Conservation (phyloP, 768 basidiomycete species). For the Lyophyllum decastes region DNA sequence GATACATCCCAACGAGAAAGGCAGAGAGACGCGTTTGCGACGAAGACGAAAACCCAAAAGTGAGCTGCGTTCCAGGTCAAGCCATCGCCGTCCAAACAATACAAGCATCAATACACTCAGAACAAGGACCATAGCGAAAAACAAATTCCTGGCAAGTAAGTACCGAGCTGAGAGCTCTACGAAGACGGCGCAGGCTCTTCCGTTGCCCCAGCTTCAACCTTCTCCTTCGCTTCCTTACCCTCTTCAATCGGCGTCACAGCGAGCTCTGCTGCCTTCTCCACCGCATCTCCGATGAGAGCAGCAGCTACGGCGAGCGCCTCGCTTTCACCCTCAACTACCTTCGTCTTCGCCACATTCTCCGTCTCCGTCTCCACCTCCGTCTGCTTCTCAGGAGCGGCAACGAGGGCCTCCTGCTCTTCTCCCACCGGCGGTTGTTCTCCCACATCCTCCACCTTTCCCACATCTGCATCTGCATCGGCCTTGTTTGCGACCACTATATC, state of each 20-base stretch:
- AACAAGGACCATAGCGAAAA: background rate
- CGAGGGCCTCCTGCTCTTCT: no score
- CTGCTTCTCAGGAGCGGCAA: no score
- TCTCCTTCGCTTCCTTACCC: background rate
- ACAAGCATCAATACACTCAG: background rate
- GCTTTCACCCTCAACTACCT: conserved; percentile 6
- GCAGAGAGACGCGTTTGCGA: no score
- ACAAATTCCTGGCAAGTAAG: no score
- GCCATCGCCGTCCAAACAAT: background rate
- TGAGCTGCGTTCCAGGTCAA: background rate
- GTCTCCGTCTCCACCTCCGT: background rate
- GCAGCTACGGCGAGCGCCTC: conserved; percentile 11
- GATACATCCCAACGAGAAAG: no score
- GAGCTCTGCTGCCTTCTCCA: background rate
- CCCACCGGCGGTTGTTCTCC: no score
- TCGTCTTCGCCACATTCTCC: background rate
- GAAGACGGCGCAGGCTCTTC: background rate
- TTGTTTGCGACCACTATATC: no score
- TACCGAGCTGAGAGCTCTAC: no score
- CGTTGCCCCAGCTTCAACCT: background rate
- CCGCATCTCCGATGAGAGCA: background rate
- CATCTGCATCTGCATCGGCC: no score
- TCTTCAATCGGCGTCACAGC: background rate
- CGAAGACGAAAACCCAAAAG: background rate
- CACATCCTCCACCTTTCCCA: no score